These are phyloP conservation scores for Pseudogymnoascus sp. DNA, from an alignment of 2,329 filamentous ascomycete species.

Conservation along the genomic window DNA sequence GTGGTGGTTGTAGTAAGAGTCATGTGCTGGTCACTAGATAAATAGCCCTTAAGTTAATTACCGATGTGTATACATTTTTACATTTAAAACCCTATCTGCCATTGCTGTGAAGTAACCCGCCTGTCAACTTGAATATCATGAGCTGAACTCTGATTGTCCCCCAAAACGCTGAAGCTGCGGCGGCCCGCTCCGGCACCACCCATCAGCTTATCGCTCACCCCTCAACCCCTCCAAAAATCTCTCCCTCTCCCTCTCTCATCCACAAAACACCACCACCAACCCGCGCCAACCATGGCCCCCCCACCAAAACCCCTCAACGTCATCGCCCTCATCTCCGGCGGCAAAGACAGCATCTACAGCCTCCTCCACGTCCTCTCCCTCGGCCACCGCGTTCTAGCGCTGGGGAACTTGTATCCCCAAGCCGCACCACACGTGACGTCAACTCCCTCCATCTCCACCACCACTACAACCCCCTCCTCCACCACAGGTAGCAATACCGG, in stretches of 20 bases:
- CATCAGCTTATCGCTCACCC: background rate
- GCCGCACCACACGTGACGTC: slow-evolving; percentile 11
- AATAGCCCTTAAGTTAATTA: background rate
- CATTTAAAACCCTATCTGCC: background rate
- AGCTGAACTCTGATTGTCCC: no score
- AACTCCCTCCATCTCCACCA: background rate
- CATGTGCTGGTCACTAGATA: background rate
- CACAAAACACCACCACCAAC: background rate
- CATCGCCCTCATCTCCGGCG: slow-evolving; percentile 88
- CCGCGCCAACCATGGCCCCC: background rate
- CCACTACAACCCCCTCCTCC: background rate
- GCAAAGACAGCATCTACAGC: slow-evolving; percentile 94
- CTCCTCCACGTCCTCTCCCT: slow-evolving; percentile 82
- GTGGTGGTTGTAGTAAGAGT: background rate
- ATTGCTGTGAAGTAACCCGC: background rate
- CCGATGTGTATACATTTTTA: background rate
- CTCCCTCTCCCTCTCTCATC: background rate
- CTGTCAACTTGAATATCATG: no score
- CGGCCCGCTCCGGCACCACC: background rate
- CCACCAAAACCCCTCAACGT: slow-evolving; percentile 52
- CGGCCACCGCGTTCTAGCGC: slow-evolving; percentile 75
- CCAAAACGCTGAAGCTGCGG: background rate
- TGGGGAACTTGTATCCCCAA: slow-evolving; percentile 77
- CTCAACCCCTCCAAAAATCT: background rate
- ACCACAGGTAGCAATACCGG: background rate